A percentile compares a stretch with the other conserved stretches of the same genome.
Conservation (phyloP, 441 rosid species). For the Gossypium davidsonii region DNA sequence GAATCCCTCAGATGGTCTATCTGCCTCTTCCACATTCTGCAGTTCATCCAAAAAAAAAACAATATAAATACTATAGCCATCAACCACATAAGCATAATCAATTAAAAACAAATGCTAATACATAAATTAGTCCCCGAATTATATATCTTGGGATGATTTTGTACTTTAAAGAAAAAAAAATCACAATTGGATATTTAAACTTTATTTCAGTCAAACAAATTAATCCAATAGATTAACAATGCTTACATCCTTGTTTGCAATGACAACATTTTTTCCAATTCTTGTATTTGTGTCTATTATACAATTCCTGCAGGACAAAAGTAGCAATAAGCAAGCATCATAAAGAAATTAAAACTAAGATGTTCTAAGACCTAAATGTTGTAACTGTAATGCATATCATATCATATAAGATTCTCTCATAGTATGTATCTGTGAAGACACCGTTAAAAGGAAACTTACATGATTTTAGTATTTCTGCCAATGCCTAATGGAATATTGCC, state of each 20-base stretch:
- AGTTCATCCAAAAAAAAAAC: background rate
- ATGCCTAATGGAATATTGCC: constrained; percentile 70
- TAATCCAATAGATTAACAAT: background rate
- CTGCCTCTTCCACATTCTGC: constrained; percentile 58
- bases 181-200: background rate
- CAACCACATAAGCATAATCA: background rate
- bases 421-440: background rate
- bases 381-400: background rate
- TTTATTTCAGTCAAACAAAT: background rate
- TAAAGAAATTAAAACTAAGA: background rate
- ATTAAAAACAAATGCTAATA: background rate
- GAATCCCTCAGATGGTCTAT: constrained; percentile 53
- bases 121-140: background rate
- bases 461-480: constrained; percentile 59
- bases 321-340: background rate
- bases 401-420: background rate
- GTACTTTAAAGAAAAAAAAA: background rate
- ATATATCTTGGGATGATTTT: background rate
- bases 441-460: constrained; percentile 24
- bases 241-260: constrained; percentile 65
- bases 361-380: background rate
- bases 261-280: constrained; percentile 62
- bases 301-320: constrained; percentile 45
- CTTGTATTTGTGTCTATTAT: constrained; percentile 80
- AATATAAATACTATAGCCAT: background rate